phyloP scores from a whole-genome alignment of 129 eudicot genomes.

The Lactuca saligna region DNA sequence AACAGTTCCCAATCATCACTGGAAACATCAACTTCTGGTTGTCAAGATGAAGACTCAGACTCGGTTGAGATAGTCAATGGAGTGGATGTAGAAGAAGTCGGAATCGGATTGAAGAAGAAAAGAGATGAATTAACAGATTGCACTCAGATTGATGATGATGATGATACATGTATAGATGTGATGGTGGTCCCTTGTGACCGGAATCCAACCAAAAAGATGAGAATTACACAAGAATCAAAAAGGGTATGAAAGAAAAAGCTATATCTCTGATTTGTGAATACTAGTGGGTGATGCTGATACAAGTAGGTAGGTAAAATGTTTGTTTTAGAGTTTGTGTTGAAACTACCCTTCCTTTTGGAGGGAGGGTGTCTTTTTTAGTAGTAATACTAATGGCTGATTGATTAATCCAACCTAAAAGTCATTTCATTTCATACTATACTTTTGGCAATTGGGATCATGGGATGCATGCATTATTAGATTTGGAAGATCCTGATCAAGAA shows the following conservation, averaged over 20 bases:
- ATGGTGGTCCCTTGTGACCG: neutral
- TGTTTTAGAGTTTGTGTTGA: neutral
- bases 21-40: conserved; percentile 19
- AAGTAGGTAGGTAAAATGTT: neutral
- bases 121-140: conserved; percentile 28
- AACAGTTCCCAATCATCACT: conserved; percentile 18
- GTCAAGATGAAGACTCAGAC: conserved; percentile 7
- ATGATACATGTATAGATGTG: conserved; percentile 7
- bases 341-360: too few relatives aligned
- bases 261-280: conserved; percentile 24
- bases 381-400: too few relatives aligned
- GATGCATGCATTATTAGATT: too few relatives aligned
- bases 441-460: too few relatives aligned
- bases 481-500: too few relatives aligned
- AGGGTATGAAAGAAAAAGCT: neutral
- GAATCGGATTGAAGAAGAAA: neutral
- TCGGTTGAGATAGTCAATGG: conserved; percentile 30
- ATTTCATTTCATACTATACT: too few relatives aligned
- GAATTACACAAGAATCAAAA: conserved; percentile 30
- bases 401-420: too few relatives aligned
- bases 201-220: conserved; percentile 40
- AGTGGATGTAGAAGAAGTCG: conserved; percentile 9
- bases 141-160: conserved; percentile 17
- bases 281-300: conserved; percentile 8
- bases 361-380: too few relatives aligned